phyloP scores from a whole-genome alignment of 2,329 filamentous ascomycete genomes.

The Chaetothyriales sp. region DNA sequence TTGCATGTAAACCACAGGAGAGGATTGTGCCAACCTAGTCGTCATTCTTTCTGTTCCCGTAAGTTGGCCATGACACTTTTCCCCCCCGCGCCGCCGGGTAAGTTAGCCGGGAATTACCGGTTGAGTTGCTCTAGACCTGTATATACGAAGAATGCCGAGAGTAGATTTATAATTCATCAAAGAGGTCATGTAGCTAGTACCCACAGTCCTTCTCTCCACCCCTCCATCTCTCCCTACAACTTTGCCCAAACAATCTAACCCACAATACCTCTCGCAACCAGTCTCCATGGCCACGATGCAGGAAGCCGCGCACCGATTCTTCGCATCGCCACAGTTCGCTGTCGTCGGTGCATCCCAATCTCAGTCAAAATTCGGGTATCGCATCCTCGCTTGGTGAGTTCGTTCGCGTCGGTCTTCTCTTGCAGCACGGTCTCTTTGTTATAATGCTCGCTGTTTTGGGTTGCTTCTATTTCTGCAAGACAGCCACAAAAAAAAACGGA shows the following conservation, averaged over 20 bases:
- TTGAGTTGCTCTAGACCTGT: too few species aligned
- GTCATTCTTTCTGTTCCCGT: too few species aligned
- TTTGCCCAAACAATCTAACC: too few species aligned
- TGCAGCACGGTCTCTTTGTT: background rate
- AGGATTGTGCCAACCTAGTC: too few species aligned
- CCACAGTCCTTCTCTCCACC: too few species aligned
- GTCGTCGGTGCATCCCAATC: constrained; percentile 85
- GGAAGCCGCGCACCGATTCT: constrained; percentile 62
- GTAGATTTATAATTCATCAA: too few species aligned
- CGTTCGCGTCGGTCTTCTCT: background rate
- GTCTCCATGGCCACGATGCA: constrained; percentile 38
- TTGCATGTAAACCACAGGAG: too few species aligned
- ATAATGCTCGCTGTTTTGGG: background rate
- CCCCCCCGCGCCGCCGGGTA: too few species aligned
- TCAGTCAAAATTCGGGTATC: constrained; percentile 68
- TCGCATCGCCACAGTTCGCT: constrained; percentile 64
- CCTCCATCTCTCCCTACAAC: background rate
- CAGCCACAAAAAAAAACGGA: background rate
- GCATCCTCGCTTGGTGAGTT: constrained; percentile 5
- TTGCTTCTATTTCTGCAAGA: background rate
- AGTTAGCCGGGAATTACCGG: too few species aligned
- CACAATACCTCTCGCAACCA: background rate
- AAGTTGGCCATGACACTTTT: too few species aligned
- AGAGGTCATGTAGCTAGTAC: too few species aligned
- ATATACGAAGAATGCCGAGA: too few species aligned